Percentiles rank a stretch among this genome's conserved stretches.
Evolutionary conservation across 208 protist genomes (phyloP).

Genomic region (Leishmania tropica): DNA sequence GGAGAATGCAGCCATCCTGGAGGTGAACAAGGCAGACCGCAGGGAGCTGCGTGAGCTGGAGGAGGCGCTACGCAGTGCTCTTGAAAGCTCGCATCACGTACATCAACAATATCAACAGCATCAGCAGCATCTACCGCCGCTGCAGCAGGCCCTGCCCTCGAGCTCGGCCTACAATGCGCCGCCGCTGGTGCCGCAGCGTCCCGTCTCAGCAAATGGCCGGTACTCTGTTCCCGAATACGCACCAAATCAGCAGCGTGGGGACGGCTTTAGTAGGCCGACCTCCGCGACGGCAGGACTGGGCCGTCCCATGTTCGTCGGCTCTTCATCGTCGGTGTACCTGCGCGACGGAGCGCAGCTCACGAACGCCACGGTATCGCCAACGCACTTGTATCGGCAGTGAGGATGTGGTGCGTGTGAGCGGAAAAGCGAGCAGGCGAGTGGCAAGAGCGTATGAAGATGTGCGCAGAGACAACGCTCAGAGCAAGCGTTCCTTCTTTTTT

Average conservation of each 20-base stretch:
- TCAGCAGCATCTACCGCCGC: not conserved
- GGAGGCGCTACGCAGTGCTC: conserved; percentile 42
- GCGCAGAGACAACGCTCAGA: not conserved
- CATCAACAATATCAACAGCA: conserved; percentile 6
- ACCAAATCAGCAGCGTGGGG: not conserved
- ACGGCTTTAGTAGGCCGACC: conserved; percentile 3
- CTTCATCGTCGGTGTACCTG: conserved; percentile 48
- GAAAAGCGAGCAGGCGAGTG: not conserved
- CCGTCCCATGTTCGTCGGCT: conserved; percentile 69
- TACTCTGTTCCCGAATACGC: conserved; percentile 11
- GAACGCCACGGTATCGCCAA: conserved; percentile 53
- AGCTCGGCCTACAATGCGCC: conserved; percentile 3
- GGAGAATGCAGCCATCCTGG: conserved; percentile 68
- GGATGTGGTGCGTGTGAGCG: not conserved
- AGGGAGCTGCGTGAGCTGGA: conserved; percentile 64
- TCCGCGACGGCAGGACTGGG: conserved; percentile 18
- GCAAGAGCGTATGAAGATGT: not conserved
- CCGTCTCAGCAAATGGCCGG: conserved; percentile 18
- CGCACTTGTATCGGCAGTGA: conserved; percentile 2
- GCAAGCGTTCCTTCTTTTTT: not conserved
- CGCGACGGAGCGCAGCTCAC: conserved; percentile 50
- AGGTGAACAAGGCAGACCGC: conserved; percentile 82
- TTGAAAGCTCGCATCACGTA: conserved; percentile 1
- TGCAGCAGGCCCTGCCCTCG: not conserved
- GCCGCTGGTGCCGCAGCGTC: conserved; percentile 34